Conservation (phyloP, 441 rosid species). For the Brassica balearica region DNA sequence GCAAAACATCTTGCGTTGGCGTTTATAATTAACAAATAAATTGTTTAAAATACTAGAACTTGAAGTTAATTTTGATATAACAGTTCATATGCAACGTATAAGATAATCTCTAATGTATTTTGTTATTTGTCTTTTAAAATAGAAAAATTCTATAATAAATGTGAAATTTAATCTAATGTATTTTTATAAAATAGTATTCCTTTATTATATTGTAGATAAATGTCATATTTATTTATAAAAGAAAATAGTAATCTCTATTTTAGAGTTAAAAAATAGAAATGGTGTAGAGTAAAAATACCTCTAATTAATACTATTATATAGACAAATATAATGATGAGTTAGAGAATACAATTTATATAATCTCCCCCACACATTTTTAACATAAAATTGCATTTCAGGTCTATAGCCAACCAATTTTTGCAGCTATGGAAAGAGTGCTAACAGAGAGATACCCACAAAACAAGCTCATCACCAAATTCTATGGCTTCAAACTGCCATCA, state of each 20-base stretch:
- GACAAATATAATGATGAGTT: too few relatives aligned
- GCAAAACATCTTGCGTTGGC: background rate
- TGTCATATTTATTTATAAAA: too few relatives aligned
- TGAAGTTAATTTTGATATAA: background rate
- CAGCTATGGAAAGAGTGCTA: conserved; percentile 62
- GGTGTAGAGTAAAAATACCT: too few relatives aligned
- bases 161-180: background rate
- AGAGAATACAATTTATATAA: too few relatives aligned
- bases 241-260: background rate
- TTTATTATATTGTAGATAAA: too few relatives aligned
- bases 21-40: background rate
- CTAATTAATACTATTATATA: too few relatives aligned
- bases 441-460: background rate
- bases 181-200: background rate
- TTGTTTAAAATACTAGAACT: background rate
- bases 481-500: conserved; percentile 50
- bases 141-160: too few relatives aligned
- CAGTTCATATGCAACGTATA: background rate
- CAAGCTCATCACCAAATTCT: background rate
- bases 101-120: background rate
- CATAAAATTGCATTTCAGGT: conserved; percentile 50
- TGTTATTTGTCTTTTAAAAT: background rate
- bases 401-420: conserved; percentile 69
- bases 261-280: too few relatives aligned
- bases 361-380: background rate